Evolutionary conservation across 306 rosid genomes (phyloP).

Genomic region (Boehmeria nivea): DNA sequence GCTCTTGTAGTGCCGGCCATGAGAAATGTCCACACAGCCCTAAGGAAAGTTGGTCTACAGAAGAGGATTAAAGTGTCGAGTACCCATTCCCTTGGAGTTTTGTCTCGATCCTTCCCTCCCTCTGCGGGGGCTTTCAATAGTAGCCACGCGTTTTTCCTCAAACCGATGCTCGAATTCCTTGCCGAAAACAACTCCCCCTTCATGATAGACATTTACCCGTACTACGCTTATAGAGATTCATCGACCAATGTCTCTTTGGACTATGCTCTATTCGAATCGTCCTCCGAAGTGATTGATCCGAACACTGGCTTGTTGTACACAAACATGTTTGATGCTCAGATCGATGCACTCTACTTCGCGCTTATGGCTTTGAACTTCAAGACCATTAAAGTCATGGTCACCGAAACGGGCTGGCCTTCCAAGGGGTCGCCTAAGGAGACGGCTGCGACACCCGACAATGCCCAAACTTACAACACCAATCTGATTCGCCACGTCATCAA

Average conservation of each 20-base stretch:
- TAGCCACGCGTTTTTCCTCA: constrained; percentile 73
- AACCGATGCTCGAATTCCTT: constrained; percentile 90
- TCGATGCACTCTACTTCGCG: constrained; percentile 88
- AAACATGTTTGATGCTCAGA: constrained; percentile 95
- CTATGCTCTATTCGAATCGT: constrained; percentile 80
- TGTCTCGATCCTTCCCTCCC: constrained; percentile 94
- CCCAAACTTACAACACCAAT: constrained; percentile 72
- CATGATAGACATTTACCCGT: constrained; percentile 95
- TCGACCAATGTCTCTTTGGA: constrained; percentile 64
- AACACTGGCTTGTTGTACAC: constrained; percentile 91
- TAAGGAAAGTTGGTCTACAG: constrained; percentile 68
- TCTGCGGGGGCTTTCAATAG: constrained; percentile 97
- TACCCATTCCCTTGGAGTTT: constrained; percentile 92
- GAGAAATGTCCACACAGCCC: constrained; percentile 78
- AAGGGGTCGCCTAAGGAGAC: constrained; percentile 94
- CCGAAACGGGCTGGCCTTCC: constrained; percentile 99
- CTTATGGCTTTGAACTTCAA: constrained; percentile 82
- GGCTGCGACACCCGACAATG: constrained; percentile 68
- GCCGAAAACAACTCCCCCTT: constrained; percentile 92
- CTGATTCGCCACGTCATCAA: constrained; percentile 51
- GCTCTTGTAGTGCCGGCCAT: constrained; percentile 78
- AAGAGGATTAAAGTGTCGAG: constrained; percentile 82
- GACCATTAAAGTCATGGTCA: constrained; percentile 82
- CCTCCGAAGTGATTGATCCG: constrained; percentile 92
- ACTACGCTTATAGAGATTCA: constrained; percentile 90